These are phyloP conservation scores for Gomphus sp. DNA, from an alignment of 1,284 basidiomycete genomes.

Conservation along the genomic window DNA sequence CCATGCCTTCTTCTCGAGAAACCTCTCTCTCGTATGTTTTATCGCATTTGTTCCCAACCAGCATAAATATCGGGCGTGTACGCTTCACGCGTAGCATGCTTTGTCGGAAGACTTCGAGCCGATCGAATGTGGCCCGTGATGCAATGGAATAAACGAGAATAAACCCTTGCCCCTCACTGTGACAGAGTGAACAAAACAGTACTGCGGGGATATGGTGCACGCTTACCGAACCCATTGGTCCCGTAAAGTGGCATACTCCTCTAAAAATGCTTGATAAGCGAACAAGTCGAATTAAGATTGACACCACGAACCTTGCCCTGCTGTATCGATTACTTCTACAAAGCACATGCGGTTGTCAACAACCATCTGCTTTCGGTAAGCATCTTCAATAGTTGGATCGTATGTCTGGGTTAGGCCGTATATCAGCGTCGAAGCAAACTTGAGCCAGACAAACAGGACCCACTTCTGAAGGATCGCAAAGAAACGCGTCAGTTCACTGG, in stretches of 20 bases:
- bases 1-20: constrained; percentile 79
- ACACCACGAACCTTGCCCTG: constrained; percentile 70
- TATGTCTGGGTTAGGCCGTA: constrained; percentile 48
- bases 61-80: constrained; percentile 76
- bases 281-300: constrained; percentile 4
- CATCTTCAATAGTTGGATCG: constrained; percentile 92
- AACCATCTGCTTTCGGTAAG: constrained; percentile 86
- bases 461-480: constrained; percentile 35
- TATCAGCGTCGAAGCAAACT: constrained; percentile 12
- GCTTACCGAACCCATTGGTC: constrained; percentile 97
- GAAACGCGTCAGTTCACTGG: neutral
- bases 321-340: constrained; percentile 89
- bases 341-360: constrained; percentile 90
- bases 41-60: constrained; percentile 91
- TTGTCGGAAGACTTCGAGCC: constrained; percentile 90
- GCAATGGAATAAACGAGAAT: constrained; percentile 98
- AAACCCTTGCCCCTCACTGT: constrained; percentile 96
- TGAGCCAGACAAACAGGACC: constrained; percentile 14
- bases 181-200: constrained; percentile 12
- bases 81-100: constrained; percentile 93
- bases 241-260: constrained; percentile 94
- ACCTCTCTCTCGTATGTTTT: constrained; percentile 82
- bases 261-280: constrained; percentile 31
- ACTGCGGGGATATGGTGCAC: constrained; percentile 1
- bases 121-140: constrained; percentile 89